Conservation (phyloP, 257 asterid genomes). For the Ilex aquifolium region DNA sequence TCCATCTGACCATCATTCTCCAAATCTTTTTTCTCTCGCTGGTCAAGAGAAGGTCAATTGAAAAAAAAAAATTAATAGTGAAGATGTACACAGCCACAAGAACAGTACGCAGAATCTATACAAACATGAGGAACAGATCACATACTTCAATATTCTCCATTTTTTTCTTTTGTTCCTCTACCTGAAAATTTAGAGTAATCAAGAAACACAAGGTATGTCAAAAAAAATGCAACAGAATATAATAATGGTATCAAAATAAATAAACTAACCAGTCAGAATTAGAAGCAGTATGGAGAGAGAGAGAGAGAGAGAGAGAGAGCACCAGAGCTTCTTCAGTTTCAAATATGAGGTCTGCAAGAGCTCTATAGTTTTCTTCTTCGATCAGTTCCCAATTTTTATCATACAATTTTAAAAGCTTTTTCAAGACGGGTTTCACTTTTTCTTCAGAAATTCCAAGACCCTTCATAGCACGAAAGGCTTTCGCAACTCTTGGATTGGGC, state of each 20-base stretch:
- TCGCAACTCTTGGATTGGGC: slow-evolving; percentile 33
- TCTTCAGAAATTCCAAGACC: slow-evolving; percentile 53
- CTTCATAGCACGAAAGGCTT: slow-evolving; percentile 75
- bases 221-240: not conserved
- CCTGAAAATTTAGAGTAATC: slow-evolving; percentile 23
- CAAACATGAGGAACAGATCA: slow-evolving; percentile 11
- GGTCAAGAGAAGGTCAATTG: not conserved
- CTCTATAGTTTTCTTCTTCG: slow-evolving; percentile 75
- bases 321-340: slow-evolving; percentile 66
- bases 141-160: slow-evolving; percentile 28
- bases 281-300: not conserved
- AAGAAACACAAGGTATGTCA: not conserved
- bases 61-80: not conserved
- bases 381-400: slow-evolving; percentile 78
- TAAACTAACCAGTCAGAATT: too few species aligned
- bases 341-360: slow-evolving; percentile 81
- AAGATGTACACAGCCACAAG: not conserved
- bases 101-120: slow-evolving; percentile 5
- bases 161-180: slow-evolving; percentile 11
- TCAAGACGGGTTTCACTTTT: slow-evolving; percentile 72
- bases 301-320: slow-evolving; percentile 9
- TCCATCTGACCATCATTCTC: not conserved
- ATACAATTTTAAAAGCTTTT: slow-evolving; percentile 51
- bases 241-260: not conserved
- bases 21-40: not conserved